phyloP scores from a whole-genome alignment of 352 stramenopile genomes.

The Phytophthora macrochlamydospora region DNA sequence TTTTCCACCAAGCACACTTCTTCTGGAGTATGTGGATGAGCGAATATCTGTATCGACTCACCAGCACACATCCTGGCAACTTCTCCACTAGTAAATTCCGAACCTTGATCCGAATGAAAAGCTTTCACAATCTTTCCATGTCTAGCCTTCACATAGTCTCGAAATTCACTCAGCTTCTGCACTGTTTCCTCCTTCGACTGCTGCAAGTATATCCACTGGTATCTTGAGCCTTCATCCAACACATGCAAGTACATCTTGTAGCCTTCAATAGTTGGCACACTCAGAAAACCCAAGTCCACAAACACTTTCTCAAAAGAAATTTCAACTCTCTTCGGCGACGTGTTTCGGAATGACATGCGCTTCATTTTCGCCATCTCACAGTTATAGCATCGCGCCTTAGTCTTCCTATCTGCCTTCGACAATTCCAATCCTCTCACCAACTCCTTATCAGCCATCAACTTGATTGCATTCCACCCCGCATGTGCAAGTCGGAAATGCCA shows the following conservation, averaged over 20 bases:
- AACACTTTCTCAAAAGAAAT: conserved; percentile 10
- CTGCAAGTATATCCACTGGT: conserved; percentile 13
- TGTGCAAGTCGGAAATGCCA: conserved; percentile 12
- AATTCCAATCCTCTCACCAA: conserved; percentile 4
- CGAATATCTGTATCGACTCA: conserved; percentile 12
- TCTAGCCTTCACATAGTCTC: not conserved
- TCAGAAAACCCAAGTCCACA: conserved; percentile 12
- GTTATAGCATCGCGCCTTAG: conserved; percentile 7
- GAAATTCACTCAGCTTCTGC: not conserved
- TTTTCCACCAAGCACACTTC: conserved; percentile 8
- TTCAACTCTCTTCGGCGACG: not conserved
- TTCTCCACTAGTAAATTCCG: conserved; percentile 3
- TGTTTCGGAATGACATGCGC: conserved; percentile 13
- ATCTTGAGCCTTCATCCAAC: conserved; percentile 15
- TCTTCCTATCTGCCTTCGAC: not conserved
- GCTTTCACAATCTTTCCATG: not conserved
- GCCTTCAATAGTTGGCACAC: not conserved
- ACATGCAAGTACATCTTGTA: conserved; percentile 15
- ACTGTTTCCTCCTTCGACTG: conserved; percentile 20
- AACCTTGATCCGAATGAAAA: conserved; percentile 16
- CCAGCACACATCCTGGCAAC: not conserved
- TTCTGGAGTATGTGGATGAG: conserved; percentile 9
- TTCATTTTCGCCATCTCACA: conserved; percentile 23
- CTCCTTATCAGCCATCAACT: conserved; percentile 6
- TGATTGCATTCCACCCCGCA: conserved; percentile 9